A percentile compares a stretch with the other conserved stretches of the same genome.
These are phyloP conservation scores for Xylariomycetidae sp. DNA, from an alignment of 2,329 filamentous ascomycete species.

Conservation along the genomic window DNA sequence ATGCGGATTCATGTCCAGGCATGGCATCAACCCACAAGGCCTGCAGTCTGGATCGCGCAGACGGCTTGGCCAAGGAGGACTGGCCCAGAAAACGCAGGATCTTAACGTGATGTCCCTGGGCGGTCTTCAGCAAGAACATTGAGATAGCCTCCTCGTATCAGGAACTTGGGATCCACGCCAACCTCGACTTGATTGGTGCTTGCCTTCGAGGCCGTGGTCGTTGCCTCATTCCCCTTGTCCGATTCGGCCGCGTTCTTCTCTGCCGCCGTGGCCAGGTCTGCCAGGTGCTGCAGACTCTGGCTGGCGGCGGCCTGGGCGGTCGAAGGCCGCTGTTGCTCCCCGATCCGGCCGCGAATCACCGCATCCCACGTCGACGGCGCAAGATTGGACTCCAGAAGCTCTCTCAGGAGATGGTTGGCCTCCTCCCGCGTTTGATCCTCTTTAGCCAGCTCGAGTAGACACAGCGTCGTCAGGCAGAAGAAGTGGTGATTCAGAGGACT, in stretches of 20 bases:
- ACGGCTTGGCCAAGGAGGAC: no score
- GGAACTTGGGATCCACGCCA: constrained; percentile 33
- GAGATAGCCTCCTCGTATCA: constrained; percentile 36
- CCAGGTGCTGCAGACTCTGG: constrained; percentile 54
- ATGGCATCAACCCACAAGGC: no score
- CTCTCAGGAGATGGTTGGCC: constrained; percentile 47
- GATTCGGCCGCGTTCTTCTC: constrained; percentile 18
- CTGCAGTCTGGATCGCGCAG: no score
- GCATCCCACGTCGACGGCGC: constrained; percentile 51
- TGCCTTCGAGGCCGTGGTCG: constrained; percentile 17
- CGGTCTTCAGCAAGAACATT: constrained; percentile 20
- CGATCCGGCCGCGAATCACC: constrained; percentile 46
- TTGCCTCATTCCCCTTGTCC: constrained; percentile 16
- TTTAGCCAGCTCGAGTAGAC: constrained; percentile 54
- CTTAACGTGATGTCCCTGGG: constrained; percentile 13
- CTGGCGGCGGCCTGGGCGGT: constrained; percentile 36
- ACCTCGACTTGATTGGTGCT: constrained; percentile 35
- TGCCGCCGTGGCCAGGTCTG: constrained; percentile 47
- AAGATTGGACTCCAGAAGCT: constrained; percentile 48
- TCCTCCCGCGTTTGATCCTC: constrained; percentile 51
- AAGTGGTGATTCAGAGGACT: constrained; percentile 65
- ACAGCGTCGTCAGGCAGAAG: constrained; percentile 51
- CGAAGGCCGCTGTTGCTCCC: constrained; percentile 31
- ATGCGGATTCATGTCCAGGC: no score
- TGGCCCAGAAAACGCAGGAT: constrained; percentile 1